Conservation (phyloP, 2,329 filamentous ascomycete species). For the Trichoderma breve region DNA sequence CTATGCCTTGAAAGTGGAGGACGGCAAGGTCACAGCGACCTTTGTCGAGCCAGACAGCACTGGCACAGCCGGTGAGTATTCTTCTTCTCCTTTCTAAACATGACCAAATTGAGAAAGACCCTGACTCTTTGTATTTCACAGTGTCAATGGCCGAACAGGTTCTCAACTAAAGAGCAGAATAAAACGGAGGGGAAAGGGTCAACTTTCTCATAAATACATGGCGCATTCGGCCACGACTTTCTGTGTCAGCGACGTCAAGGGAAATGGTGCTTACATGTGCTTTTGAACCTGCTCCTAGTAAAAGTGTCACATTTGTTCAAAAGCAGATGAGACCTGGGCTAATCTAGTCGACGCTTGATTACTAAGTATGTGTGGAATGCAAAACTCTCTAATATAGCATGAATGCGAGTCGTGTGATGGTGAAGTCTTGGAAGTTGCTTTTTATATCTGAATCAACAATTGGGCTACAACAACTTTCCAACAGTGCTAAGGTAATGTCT, state of each 20-base stretch:
- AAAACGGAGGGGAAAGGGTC: neutral
- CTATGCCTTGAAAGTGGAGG: constrained; percentile 78
- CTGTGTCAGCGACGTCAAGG: neutral
- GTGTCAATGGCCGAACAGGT: constrained; percentile 54
- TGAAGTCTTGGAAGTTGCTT: neutral
- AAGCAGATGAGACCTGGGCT: neutral
- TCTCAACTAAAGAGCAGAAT: constrained; percentile 30
- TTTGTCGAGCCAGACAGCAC: constrained; percentile 89
- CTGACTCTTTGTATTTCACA: constrained; percentile 24
- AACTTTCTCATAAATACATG: neutral
- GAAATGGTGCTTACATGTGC: neutral
- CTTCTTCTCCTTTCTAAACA: neutral
- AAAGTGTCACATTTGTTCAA: neutral
- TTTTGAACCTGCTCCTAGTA: neutral
- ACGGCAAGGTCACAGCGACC: constrained; percentile 79
- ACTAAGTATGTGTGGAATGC: neutral
- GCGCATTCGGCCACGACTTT: neutral
- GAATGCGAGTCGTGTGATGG: neutral
- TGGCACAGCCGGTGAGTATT: constrained; percentile 66
- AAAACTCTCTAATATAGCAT: neutral
- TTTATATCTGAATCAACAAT: neutral
- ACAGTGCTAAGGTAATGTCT: neutral
- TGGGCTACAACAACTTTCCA: neutral
- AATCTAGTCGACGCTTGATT: neutral
- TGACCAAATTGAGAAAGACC: neutral